Base-by-base conservation (phyloP, 352 stramenopile genomes). In the Globisporangium viniferum region DNA sequence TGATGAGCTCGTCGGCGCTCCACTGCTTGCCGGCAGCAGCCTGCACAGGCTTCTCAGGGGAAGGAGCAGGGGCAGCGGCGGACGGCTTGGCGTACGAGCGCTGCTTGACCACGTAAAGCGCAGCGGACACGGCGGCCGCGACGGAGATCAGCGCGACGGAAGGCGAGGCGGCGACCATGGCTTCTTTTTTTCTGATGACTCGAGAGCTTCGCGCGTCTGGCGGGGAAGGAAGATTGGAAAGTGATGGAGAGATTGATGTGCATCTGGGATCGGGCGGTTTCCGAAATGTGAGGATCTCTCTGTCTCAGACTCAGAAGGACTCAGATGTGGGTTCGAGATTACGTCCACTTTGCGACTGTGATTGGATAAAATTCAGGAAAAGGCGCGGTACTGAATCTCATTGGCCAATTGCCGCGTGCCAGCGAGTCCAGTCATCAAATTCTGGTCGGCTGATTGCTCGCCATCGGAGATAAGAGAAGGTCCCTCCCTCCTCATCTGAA, bases 1-100 rank as follows among this genome's bases (percentile, higher is more conserved):
- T 83, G 54, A 95, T 89, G 49, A 95, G 82, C 69, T 91, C 77
- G 64, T 93, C 87, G 15, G 79, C 84, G 36, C 73, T 80, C 82
- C 80, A 93, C 31, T 81, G 79, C 67, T 88, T 74, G 53, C 68
- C 64, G 53, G 46, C 74, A 65, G 66, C 54, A 51, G 73, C 69
- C 36, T 70, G 71, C 12, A 64, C 55, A 27, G 67, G 72, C 60
- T 75, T 24, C 44, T 22, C 44, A 24, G 44, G 18, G 44, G 44
- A 22, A 0, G 15, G 1, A 20, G 44, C 58, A 12, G 33, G 29
- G 2, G 36, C 7, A 1, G 35, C 36, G 5, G 59, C 22, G 12
- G 48, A 31, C 14, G 77, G 59, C n/a, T 76, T 65, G 9, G 54
- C 54, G 22, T 60, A 29, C 39, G 69, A 62, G 59, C 71, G 75